Base-by-base conservation (phyloP, 306 rosid genomes). In the Hippophae gyantsensis region DNA sequence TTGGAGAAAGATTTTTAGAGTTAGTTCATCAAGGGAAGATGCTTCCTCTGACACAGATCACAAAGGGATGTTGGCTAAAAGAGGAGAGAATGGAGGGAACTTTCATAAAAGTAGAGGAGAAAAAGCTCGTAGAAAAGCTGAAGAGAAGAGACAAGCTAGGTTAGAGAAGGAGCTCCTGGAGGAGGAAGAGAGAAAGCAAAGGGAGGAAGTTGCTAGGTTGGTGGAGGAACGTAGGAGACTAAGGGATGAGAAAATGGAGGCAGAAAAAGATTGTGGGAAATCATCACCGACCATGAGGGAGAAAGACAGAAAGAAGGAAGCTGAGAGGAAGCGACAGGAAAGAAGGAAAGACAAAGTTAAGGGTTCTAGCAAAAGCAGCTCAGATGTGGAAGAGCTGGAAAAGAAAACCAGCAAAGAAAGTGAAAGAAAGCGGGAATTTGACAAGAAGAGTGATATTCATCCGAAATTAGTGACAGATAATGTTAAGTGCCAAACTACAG, bases 81-180 rank as follows among this genome's bases (percentile, higher is more conserved):
- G 59, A 73, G 86, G 95, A 41, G 99, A 88, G 69, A 86, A 79
- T 71, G 99, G 89, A 58, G 79, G 53, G 48, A 72, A 52, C 80
- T 84, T 81, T 57, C 57, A 75, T 47, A 90, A 84, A 76, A 93
- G 97, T 61, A 82, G 90, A 79, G 97, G 87, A 62, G 99, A 93
- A 69, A 93, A 82, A 42, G 95, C 99, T 9, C 95, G 99, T 52
- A 80, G 97, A 69, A 93, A 93, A 74, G 99, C 99, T n/a, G 99
- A 93, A 74, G 99, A 88, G 83, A 93, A 93, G 78, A 84, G 82
- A 67, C 99, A 86, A 65, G 99, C 97, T 66, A 93, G 97, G 82
- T 50, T 93, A 69, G 99, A 88, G 86, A 93, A 55, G 77, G 99
- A 86, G 70, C 89, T 82, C 53, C 72, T 80, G 80, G 97, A 93